Base-by-base conservation (phyloP, 768 basidiomycete species). In the Chalciporus piperatus region DNA sequence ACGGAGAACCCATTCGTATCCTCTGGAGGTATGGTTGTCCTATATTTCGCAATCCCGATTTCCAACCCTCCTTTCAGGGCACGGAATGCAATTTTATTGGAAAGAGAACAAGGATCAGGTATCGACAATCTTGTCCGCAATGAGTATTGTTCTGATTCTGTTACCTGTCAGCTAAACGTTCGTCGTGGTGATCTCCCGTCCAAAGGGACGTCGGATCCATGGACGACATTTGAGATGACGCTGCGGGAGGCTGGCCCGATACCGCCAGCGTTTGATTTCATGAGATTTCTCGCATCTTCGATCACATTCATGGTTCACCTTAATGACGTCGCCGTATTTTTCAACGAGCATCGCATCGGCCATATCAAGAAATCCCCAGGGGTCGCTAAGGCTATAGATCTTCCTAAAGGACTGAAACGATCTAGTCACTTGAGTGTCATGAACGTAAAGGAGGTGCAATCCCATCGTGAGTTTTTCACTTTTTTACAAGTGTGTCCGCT, bases 51-150 rank as follows among this genome's bases (percentile, higher is more conserved):
- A 14, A 13, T 33, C 6, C 33, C 22, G 6, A 33, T 33, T 13
- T 53, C 45, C 13, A 49, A 37, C 17, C 22, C 27, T 54, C 37
- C 22, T 57, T 44, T 54, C 64, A 80, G 92, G 83, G 28, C 81
- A 89, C 63, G 93, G 92, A 83, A 96, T 96, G 93, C 87, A 85
- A 0, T 98, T 97, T 66, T 90, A 95, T 66, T 98, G 92, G 92
- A 94, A 92, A 65, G 90, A 89, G 61, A 88, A 87, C 60, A 91
- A 89, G 61, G 92, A 94, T 62, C 92, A 94, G 74, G 85, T 86
- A 56, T 32, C 66, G 52, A 6, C 17, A 33, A 22, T 35, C 8
- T 42, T 41, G 28, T 23, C 25, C 7, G 19, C 8, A n/a, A 3
- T 8, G 19, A 1, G 12, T n/a, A 28, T 20, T 16, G 1, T 9